Conservation (phyloP, 192 early-diverging fungal species). For the Lobosporangium transversale region DNA sequence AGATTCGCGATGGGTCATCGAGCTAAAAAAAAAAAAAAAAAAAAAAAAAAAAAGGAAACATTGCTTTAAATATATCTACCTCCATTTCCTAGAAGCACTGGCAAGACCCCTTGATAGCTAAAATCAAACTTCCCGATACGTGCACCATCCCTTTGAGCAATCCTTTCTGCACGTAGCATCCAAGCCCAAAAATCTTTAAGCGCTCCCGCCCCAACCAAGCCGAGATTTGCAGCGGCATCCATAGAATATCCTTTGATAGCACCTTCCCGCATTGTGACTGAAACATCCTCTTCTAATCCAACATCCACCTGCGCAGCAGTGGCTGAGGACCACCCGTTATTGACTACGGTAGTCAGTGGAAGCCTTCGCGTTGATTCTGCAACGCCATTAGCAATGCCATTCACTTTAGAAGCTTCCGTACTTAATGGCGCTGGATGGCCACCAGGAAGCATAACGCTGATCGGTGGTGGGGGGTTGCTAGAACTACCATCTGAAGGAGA, state of each 20-base stretch:
- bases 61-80: neutral
- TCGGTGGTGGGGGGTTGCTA: constrained; percentile 13
- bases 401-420: constrained; percentile 18
- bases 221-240: constrained; percentile 67
- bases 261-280: constrained; percentile 81
- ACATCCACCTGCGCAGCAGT: constrained; percentile 14
- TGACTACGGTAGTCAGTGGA: constrained; percentile 27
- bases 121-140: constrained; percentile 63
- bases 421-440: constrained; percentile 2
- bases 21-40: constrained; percentile 10
- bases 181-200: constrained; percentile 62
- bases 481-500: constrained; percentile 4
- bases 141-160: constrained; percentile 50
- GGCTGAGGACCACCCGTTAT: constrained; percentile 23
- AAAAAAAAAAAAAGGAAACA: neutral
- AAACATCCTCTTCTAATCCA: constrained; percentile 71
- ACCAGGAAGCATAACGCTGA: constrained; percentile 25
- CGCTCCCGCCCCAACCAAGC: constrained; percentile 60
- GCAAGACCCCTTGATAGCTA: constrained; percentile 63
- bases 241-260: constrained; percentile 82
- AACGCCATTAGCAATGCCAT: constrained; percentile 11
- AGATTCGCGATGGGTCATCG: neutral
- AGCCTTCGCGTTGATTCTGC: constrained; percentile 4
- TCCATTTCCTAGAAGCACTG: constrained; percentile 50
- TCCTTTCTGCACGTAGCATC: constrained; percentile 59